These are phyloP conservation scores for Amanita subjunquillea DNA, from an alignment of 768 basidiomycete genomes.

Conservation along the genomic window DNA sequence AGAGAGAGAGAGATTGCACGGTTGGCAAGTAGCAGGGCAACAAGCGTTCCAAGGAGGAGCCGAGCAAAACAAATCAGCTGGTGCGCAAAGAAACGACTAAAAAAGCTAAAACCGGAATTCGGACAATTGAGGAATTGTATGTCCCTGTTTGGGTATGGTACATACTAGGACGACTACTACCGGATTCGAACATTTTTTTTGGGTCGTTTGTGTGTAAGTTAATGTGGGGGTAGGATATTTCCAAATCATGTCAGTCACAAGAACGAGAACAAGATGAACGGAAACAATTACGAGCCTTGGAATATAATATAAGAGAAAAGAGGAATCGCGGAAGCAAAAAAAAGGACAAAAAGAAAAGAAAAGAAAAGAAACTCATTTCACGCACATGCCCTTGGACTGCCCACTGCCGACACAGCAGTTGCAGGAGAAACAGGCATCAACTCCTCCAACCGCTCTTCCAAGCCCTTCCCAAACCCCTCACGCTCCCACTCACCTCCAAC, in stretches of 20 bases:
- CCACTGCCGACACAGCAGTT: not conserved
- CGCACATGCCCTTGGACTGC: not conserved
- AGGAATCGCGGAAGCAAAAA: not conserved
- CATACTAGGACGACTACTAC: not conserved
- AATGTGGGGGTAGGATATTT: not conserved
- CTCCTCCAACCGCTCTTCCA: constrained; percentile 72
- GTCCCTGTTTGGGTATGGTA: not conserved
- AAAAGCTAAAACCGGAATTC: no score
- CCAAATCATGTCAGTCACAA: not conserved
- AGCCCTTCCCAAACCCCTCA: constrained; percentile 70
- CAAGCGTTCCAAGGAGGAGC: no score
- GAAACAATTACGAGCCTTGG: not conserved
- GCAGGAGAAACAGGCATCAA: not conserved
- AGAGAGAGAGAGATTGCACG: no score
- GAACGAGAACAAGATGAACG: not conserved
- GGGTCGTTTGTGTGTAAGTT: not conserved
- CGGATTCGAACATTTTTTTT: not conserved
- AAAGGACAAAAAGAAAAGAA: not conserved
- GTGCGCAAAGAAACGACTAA: no score
- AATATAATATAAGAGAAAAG: not conserved
- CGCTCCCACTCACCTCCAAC: constrained; percentile 83
- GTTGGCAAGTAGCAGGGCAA: no score
- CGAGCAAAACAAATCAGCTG: no score
- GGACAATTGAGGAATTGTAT: no score
- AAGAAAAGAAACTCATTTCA: not conserved